Base-by-base conservation (phyloP, 345 rosid genomes). In the Bruguiera sexangula region DNA sequence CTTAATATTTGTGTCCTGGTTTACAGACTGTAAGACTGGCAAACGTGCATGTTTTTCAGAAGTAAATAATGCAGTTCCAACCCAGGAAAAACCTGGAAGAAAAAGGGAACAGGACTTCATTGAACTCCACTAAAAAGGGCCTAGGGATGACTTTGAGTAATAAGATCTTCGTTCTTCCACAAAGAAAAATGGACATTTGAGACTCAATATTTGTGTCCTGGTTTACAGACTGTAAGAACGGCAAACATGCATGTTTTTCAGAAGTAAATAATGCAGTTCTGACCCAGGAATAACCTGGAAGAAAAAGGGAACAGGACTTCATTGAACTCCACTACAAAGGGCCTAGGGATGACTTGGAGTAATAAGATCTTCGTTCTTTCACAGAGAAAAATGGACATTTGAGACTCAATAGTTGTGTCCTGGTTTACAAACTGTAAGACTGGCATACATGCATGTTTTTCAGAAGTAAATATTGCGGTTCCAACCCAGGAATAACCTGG, bases 71-170 rank as follows among this genome's bases (percentile, higher is more conserved):
- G 77, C 62, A 62, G 65, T 34, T 65, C 61, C 58, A 50, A 60
- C 64, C 60, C 61, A 34, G 52, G 57, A 63, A 43, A 43, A 57
- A 73, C 78, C 64, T 71, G 61, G 68, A 71, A 76, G 66, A 57
- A 73, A 52, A 75, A 50, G 57, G 22, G 34, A 73, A 76, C 67
- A 52, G 54, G 63, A 66, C 74, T 63, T 68, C 5, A n/a, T 60
- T 6, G 52, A 11, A 80, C 86, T 78, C 80, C 70, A 60, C 76
- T 72, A 75, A 76, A 71, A 67, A 67, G 26, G 62, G 60, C 71
- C 63, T 21, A 43, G 57, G 57, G 56, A 66, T 65, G 58, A 53
- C 62, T 73, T 48, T n/a, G 61, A 32, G 60, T 39, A 59, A 20
- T 48, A 27, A 27, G 29, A 27, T 27, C 29, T 27, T 27, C 2